phyloP scores from a whole-genome alignment of 1,139 yeast species.

The Geotrichum restrictum region DNA sequence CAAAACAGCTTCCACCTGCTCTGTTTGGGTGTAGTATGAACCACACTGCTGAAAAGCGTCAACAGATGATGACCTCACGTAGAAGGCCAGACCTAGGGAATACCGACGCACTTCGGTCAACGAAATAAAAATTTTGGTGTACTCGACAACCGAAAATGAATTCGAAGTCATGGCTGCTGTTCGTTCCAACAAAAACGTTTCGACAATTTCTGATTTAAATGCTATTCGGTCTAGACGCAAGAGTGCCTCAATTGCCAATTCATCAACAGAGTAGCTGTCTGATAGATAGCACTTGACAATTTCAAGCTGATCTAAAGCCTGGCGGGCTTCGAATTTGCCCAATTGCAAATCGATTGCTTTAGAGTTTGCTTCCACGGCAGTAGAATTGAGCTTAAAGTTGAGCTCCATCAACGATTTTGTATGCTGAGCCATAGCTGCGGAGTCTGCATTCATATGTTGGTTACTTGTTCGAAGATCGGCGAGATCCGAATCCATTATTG shows the following conservation, averaged over 20 bases:
- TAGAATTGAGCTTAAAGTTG: constrained; percentile 31
- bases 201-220: constrained; percentile 21
- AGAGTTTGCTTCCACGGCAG: constrained; percentile 27
- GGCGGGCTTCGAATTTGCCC: constrained; percentile 30
- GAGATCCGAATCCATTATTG: constrained; percentile 34
- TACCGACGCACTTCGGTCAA: constrained; percentile 24
- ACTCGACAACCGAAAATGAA: constrained; percentile 17
- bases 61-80: constrained; percentile 21
- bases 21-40: constrained; percentile 21
- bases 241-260: constrained; percentile 25
- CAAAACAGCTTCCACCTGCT: constrained; percentile 21
- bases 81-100: constrained; percentile 20
- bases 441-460: constrained; percentile 24
- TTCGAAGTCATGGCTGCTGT: constrained; percentile 13
- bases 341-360: constrained; percentile 34
- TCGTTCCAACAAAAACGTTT: constrained; percentile 22
- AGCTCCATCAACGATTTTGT: constrained; percentile 31
- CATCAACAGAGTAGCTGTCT: constrained; percentile 27
- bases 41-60: constrained; percentile 23
- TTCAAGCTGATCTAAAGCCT: constrained; percentile 33
- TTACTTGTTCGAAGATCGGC: constrained; percentile 27
- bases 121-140: constrained; percentile 22
- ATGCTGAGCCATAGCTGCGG: constrained; percentile 24
- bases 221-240: constrained; percentile 24
- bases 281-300: constrained; percentile 29